Conservation (phyloP, 139 green algal genomes). For the Volvox africanus region DNA sequence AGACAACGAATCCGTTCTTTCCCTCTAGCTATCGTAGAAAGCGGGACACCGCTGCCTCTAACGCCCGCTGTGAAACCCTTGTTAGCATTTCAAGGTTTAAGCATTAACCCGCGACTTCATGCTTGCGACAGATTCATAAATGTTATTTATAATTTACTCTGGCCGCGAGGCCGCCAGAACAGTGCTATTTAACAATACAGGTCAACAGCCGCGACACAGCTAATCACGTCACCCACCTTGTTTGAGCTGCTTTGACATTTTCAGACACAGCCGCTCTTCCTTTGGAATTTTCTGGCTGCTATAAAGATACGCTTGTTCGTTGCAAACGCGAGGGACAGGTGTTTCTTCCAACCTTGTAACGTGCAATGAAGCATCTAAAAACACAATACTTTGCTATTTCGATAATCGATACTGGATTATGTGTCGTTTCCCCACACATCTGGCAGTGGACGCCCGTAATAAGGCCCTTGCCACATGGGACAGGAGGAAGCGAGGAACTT, state of each 20-base stretch:
- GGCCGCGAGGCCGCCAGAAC: not conserved
- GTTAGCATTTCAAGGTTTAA: not conserved
- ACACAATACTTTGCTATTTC: too few relatives aligned
- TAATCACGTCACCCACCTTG: not conserved
- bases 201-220: not conserved
- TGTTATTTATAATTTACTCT: not conserved
- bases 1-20: not conserved
- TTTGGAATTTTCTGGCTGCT: not conserved
- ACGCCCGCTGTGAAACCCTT: conserved; percentile 16
- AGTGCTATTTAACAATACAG: not conserved
- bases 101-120: not conserved
- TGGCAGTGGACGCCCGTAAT: too few relatives aligned
- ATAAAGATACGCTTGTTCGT: not conserved
- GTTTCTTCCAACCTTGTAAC: too few relatives aligned
- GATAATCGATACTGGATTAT: too few relatives aligned
- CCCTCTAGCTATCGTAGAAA: too few relatives aligned
- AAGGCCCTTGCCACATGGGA: too few relatives aligned
- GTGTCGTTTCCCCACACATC: too few relatives aligned
- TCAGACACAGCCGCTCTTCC: not conserved
- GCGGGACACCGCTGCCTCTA: not conserved
- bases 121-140: too few relatives aligned
- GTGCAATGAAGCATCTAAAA: too few relatives aligned
- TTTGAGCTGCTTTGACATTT: not conserved
- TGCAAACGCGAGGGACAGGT: not conserved
- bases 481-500: too few relatives aligned